Conservation (phyloP, 768 basidiomycete genomes). For the Kwoniella botswanensis region DNA sequence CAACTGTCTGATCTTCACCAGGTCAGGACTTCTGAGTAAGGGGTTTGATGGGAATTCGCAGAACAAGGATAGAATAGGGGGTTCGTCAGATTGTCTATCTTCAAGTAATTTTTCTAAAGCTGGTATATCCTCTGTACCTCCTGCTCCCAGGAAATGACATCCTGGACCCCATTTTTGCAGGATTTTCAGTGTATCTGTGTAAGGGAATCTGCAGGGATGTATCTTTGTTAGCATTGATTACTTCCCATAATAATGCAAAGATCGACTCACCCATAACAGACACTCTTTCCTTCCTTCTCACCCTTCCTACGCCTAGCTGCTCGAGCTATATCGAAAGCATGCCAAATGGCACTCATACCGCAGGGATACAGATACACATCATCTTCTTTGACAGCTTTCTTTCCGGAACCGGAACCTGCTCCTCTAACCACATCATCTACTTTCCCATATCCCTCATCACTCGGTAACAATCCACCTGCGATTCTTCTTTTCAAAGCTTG, state of each 20-base stretch:
- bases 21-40: conserved; percentile 79
- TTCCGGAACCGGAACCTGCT: conserved; percentile 41
- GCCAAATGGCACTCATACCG: conserved; percentile 96
- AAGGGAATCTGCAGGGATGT: conserved; percentile 73
- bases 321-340: conserved; percentile 73
- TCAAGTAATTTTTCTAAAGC: conserved; percentile 69
- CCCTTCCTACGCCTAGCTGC: conserved; percentile 61
- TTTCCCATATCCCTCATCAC: conserved; percentile 62
- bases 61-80: conserved; percentile 79
- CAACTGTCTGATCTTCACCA: conserved; percentile 72
- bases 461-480: conserved; percentile 75
- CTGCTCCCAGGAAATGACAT: conserved; percentile 83
- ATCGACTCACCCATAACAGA: conserved; percentile 83
- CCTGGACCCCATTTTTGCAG: conserved; percentile 96
- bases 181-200: conserved; percentile 91
- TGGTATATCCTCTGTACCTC: conserved; percentile 75
- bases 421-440: conserved; percentile 50
- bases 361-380: conserved; percentile 87
- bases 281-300: conserved; percentile 69
- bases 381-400: conserved; percentile 70
- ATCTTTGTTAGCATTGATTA: no score
- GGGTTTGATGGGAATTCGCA: conserved; percentile 97
- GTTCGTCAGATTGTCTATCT: conserved; percentile 58
- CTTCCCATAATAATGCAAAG: no score
- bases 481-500: conserved; percentile 83